Evolutionary conservation across 1,284 basidiomycete species (phyloP).

Genomic region (Moniliophthora roreri): DNA sequence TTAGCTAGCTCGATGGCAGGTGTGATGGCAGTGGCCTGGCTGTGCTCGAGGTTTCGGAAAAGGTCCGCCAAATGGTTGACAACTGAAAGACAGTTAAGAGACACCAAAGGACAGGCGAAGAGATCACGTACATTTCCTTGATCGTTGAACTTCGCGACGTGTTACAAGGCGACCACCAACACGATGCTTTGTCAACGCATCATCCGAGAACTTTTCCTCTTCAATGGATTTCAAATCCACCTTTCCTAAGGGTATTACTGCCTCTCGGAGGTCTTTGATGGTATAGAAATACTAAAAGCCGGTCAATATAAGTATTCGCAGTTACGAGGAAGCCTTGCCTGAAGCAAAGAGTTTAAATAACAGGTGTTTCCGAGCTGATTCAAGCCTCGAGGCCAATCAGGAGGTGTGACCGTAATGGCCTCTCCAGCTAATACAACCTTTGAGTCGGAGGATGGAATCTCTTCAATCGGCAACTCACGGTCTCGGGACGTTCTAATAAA

Average conservation of each 20-base stretch:
- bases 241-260: slow-evolving; percentile 64
- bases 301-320: too few species aligned
- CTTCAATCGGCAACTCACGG: slow-evolving; percentile 49
- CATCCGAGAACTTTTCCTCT: slow-evolving; percentile 73
- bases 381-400: slow-evolving; percentile 80
- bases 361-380: slow-evolving; percentile 95
- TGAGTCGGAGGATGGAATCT: not conserved
- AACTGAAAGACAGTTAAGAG: slow-evolving; percentile 48
- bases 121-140: slow-evolving; percentile 70
- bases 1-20: slow-evolving; percentile 88
- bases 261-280: slow-evolving; percentile 83
- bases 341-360: slow-evolving; percentile 86
- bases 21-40: slow-evolving; percentile 68
- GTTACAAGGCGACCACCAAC: slow-evolving; percentile 87
- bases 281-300: slow-evolving; percentile 89
- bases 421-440: slow-evolving; percentile 56
- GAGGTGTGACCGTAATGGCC: slow-evolving; percentile 43
- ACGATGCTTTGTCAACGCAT: slow-evolving; percentile 76
- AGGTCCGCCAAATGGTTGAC: slow-evolving; percentile 76
- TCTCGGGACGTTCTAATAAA: slow-evolving; percentile 68
- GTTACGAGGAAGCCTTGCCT: slow-evolving; percentile 39
- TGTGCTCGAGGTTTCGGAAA: slow-evolving; percentile 77
- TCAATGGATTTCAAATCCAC: slow-evolving; percentile 55
- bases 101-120: too few species aligned
- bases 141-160: slow-evolving; percentile 75